Evolutionary conservation across 116 monocot genomes (phyloP).

Genomic region (Trichopus zeylanicus): DNA sequence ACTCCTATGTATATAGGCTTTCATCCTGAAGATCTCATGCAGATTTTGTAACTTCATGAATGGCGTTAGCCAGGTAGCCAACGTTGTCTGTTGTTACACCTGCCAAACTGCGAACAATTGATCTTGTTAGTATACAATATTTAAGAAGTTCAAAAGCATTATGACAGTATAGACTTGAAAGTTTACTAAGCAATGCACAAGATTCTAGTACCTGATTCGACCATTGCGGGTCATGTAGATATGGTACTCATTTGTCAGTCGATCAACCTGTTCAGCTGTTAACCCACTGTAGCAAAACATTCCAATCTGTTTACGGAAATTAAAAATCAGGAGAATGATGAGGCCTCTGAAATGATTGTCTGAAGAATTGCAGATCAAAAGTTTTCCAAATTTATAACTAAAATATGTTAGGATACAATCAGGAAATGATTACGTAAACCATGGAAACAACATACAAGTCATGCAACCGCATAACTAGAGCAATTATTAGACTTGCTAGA

Average conservation of each 20-base stretch:
- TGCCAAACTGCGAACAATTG: conserved; percentile 68
- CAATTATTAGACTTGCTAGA: too few relatives aligned
- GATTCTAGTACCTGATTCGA: conserved; percentile 62
- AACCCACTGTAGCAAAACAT: conserved; percentile 99
- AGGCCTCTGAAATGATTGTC: too few relatives aligned
- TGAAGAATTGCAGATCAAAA: too few relatives aligned
- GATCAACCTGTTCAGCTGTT: conserved; percentile 91
- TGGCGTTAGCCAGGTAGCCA: conserved; percentile 77
- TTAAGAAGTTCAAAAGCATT: background rate
- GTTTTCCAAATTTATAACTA: too few relatives aligned
- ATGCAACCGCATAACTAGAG: too few relatives aligned
- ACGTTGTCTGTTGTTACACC: conserved; percentile 87
- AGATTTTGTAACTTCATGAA: conserved; percentile 79
- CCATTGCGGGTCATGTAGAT: conserved; percentile 99
- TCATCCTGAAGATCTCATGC: conserved; percentile 1
- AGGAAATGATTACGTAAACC: too few relatives aligned
- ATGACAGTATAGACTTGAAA: background rate
- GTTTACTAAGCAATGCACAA: background rate
- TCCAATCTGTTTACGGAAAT: conserved; percentile 55
- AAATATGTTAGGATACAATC: background rate
- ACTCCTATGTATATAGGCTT: background rate
- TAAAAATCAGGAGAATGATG: background rate
- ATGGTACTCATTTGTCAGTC: conserved; percentile 81
- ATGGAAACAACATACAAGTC: too few relatives aligned
- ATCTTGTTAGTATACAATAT: background rate